Evolutionary conservation across 768 basidiomycete genomes (phyloP).

Genomic region (Lactarius sanguifluus): DNA sequence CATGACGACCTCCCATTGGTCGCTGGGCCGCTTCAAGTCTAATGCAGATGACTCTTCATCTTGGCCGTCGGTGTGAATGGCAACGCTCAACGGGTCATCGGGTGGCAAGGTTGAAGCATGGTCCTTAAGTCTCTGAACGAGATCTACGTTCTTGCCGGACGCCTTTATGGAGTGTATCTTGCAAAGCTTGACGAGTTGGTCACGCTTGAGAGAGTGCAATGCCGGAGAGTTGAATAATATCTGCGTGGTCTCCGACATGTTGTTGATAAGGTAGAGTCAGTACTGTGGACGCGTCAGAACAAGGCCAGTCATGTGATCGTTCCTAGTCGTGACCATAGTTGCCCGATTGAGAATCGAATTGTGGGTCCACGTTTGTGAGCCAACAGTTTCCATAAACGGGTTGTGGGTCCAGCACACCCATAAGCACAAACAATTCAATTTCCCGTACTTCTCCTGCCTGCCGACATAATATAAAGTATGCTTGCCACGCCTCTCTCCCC

Average conservation of each 20-base stretch:
- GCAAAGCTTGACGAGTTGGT: slow-evolving; percentile 83
- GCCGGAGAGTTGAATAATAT: slow-evolving; percentile 86
- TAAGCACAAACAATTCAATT: slow-evolving; percentile 3
- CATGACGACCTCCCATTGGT: slow-evolving; percentile 88
- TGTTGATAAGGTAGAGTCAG: not conserved
- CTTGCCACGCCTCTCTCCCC: not conserved
- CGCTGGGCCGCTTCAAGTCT: slow-evolving; percentile 55
- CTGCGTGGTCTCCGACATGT: slow-evolving; percentile 70
- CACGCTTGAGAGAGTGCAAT: slow-evolving; percentile 77
- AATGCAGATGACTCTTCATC: slow-evolving; percentile 31
- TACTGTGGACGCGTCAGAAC: not conserved
- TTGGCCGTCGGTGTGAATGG: slow-evolving; percentile 49
- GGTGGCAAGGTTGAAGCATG: slow-evolving; percentile 65
- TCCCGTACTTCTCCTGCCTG: not conserved
- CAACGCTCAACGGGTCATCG: slow-evolving; percentile 49
- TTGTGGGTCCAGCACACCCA: slow-evolving; percentile 19
- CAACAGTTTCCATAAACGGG: slow-evolving; percentile 4
- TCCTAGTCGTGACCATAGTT: not conserved
- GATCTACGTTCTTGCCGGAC: slow-evolving; percentile 72
- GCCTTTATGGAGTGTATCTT: slow-evolving; percentile 81
- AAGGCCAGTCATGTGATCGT: slow-evolving; percentile 16
- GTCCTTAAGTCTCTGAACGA: slow-evolving; percentile 65
- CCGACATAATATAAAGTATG: slow-evolving; percentile 20
- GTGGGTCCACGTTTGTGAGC: slow-evolving; percentile 17
- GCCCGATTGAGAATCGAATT: not conserved